phyloP scores from a whole-genome alignment of 306 rosid genomes.

The Adenanthera pavonina region DNA sequence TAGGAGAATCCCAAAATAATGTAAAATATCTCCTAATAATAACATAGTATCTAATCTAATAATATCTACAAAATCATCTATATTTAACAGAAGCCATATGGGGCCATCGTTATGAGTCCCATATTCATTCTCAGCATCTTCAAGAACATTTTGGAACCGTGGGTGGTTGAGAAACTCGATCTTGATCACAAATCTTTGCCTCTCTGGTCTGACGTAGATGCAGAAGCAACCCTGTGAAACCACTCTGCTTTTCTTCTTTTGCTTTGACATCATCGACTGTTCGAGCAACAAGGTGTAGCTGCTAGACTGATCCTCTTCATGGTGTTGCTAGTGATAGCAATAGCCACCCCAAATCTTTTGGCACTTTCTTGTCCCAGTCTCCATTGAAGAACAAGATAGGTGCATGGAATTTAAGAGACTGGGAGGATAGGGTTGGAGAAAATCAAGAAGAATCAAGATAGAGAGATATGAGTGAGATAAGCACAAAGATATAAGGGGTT shows the following conservation, averaged over 20 bases:
- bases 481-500: too few relatives aligned
- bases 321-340: background rate
- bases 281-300: background rate
- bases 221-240: background rate
- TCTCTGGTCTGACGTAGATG: slow-evolving; percentile 59
- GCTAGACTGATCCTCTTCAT: background rate
- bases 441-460: too few relatives aligned
- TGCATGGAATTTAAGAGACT: too few relatives aligned
- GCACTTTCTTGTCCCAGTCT: background rate
- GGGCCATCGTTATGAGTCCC: slow-evolving; percentile 70
- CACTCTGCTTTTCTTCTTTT: background rate
- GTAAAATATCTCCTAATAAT: too few relatives aligned
- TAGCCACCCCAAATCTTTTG: background rate
- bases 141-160: slow-evolving; percentile 61
- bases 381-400: background rate
- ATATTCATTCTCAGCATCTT: slow-evolving; percentile 69
- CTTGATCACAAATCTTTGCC: slow-evolving; percentile 60
- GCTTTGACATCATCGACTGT: background rate
- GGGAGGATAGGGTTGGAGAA: too few relatives aligned
- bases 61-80: too few relatives aligned
- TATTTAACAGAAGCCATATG: slow-evolving; percentile 45
- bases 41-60: too few relatives aligned
- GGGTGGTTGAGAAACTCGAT: slow-evolving; percentile 63
- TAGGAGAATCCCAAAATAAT: too few relatives aligned
- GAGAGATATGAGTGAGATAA: too few relatives aligned